These are phyloP conservation scores for Beauveria sp. DNA, from an alignment of 2,329 filamentous ascomycete species.

Conservation along the genomic window DNA sequence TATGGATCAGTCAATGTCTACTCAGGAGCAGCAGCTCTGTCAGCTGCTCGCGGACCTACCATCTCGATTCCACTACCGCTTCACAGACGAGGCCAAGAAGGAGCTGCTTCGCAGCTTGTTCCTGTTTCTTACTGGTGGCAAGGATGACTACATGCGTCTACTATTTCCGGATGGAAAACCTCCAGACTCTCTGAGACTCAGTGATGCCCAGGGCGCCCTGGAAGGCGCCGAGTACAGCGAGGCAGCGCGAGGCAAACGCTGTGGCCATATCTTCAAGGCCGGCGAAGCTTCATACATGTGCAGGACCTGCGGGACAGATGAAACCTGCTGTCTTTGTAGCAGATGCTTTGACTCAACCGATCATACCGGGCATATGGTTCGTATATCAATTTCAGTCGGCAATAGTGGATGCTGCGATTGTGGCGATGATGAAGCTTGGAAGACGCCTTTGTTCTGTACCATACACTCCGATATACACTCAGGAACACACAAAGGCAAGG, in stretches of 20 bases:
- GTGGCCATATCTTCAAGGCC: constrained; percentile 92
- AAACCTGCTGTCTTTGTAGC: constrained; percentile 91
- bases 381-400: constrained; percentile 77
- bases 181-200: constrained; percentile 62
- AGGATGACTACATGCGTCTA: constrained; percentile 63
- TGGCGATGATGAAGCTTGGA: constrained; percentile 92
- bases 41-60: constrained; percentile 75
- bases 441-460: constrained; percentile 77
- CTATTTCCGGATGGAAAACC: constrained; percentile 76
- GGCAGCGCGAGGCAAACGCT: constrained; percentile 83
- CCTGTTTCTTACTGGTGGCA: constrained; percentile 72
- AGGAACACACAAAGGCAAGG: constrained; percentile 52
- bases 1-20: constrained; percentile 51
- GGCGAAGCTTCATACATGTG: constrained; percentile 93
- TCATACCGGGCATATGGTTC: constrained; percentile 86
- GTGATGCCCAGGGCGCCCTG: constrained; percentile 82
- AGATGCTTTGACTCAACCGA: constrained; percentile 94
- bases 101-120: constrained; percentile 77
- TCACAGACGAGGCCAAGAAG: constrained; percentile 60
- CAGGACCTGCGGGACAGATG: constrained; percentile 88
- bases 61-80: constrained; percentile 64
- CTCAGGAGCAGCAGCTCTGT: constrained; percentile 75
- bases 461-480: constrained; percentile 68
- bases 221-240: constrained; percentile 94
- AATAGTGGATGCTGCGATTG: constrained; percentile 98